Evolutionary conservation across 2,329 filamentous ascomycete genomes (phyloP), one percentile per base, ranked within the genome.

Genomic region (Phaeosphaeria sp.): DNA sequence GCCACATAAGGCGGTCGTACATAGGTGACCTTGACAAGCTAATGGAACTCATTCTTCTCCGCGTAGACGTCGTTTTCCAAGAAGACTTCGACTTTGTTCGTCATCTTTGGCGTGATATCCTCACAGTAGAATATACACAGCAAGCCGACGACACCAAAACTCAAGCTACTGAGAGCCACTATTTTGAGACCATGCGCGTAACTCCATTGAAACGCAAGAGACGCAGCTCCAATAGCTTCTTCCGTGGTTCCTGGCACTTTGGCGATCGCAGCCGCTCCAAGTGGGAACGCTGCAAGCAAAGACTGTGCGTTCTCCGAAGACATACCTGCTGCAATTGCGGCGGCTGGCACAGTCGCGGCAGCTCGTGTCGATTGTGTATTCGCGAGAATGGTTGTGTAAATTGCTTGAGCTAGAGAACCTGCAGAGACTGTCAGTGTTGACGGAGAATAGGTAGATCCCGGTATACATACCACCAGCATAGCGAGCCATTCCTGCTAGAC

Each of bases 351-450:
- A 8, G 63, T 64, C 18, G 50, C 49, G 15, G 61, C 68, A 40
- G 55, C 58, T 5, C 59, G 61, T 43, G 53, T 36, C 17, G 53
- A 59, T 51, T 67, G 67, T 5, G 65, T 64, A 52, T 80, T 82
- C 45, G 72, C 77, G 39, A 79, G 71, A 53, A 83, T 79, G 4
- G 79, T 79, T 15, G 75, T 76, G 63, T 81, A 83, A 43, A 71
- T 67, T 1, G 68, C 65, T 27, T 64, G 60, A 2, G 67, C 66
- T 8, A 72, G 62, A 22, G 63, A 66, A 11, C 67, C 63, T n/a
- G 15, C 30, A 36, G 6, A 13, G 3, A 13, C 30, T 36, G 30
- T 36, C 11, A 36, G 11, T 13, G 15, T 3, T 36, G 30, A 3
- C 15, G 30, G 15, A 13, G 30, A 13, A 13, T 13, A 13, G 30